phyloP scores from a whole-genome alignment of 805 yeast genomes.

The Suhomyces prunicola region DNA sequence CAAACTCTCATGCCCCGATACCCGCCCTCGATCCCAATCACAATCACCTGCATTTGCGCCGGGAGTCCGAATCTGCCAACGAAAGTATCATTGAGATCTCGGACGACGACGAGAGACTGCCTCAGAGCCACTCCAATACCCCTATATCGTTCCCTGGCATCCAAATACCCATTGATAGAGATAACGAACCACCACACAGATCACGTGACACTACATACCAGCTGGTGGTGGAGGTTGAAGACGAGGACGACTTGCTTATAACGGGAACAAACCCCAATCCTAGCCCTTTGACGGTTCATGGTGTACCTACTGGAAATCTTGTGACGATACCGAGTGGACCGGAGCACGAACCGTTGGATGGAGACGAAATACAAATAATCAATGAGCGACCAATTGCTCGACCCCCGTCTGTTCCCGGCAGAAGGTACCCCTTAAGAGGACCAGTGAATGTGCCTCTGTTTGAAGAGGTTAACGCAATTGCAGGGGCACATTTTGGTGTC shows the following conservation, averaged over 20 bases:
- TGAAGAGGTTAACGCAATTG: background rate
- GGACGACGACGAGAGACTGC: constrained; percentile 4
- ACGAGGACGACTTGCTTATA: constrained; percentile 7
- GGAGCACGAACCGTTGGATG: background rate
- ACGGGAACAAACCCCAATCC: constrained; percentile 8
- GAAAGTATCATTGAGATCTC: constrained; percentile 3
- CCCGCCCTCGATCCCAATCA: background rate
- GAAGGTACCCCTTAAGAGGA: background rate
- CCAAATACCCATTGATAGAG: background rate
- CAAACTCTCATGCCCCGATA: background rate
- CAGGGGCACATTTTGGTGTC: background rate
- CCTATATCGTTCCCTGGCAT: background rate
- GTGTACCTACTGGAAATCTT: background rate
- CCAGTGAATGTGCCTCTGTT: background rate
- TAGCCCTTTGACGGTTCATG: background rate
- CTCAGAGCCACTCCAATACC: background rate
- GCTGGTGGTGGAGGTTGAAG: background rate
- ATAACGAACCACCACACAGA: background rate
- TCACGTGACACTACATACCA: background rate
- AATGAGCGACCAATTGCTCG: constrained; percentile 19
- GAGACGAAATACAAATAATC: constrained; percentile 20
- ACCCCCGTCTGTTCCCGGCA: background rate
- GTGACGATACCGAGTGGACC: background rate
- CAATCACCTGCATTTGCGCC: background rate
- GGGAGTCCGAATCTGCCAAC: background rate